phyloP scores from a whole-genome alignment of 176 grass and related monocot genomes.

The Stipa capillata region DNA sequence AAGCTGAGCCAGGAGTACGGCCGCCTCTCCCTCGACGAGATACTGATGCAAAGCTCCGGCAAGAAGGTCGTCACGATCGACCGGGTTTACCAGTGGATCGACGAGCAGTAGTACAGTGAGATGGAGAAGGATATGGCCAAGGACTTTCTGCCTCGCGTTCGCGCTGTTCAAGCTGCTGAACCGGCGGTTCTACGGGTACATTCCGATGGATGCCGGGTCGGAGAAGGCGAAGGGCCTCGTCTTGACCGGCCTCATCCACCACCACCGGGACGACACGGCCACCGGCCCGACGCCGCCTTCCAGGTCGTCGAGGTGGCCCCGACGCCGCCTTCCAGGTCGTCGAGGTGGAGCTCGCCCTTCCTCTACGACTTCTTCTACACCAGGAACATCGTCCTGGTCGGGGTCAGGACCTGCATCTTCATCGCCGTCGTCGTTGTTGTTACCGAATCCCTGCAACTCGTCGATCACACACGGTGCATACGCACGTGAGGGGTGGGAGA shows the following conservation, averaged over 20 bases:
- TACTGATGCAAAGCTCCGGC: not conserved
- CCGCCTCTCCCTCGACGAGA: not conserved
- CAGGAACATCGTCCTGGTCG: slow-evolving; percentile 30
- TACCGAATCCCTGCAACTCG: no score
- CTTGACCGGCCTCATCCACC: slow-evolving; percentile 25
- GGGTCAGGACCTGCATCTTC: slow-evolving; percentile 25
- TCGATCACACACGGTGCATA: no score
- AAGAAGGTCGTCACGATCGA: slow-evolving; percentile 39
- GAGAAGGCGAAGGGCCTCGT: slow-evolving; percentile 21
- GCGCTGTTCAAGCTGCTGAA: slow-evolving; percentile 47
- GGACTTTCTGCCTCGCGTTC: slow-evolving; percentile 52
- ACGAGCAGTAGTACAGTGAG: slow-evolving; percentile 3
- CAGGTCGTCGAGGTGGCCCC: no score
- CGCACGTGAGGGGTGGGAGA: no score
- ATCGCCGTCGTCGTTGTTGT: slow-evolving; percentile 20
- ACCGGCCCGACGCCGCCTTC: no score
- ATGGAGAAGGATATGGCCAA: slow-evolving; percentile 40
- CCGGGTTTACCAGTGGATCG: slow-evolving; percentile 30
- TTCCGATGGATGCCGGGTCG: slow-evolving; percentile 29
- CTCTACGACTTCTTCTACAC: slow-evolving; percentile 62
- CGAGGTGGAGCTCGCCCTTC: slow-evolving; percentile 38
- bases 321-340: slow-evolving; percentile 31
- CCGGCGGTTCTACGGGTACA: slow-evolving; percentile 35
- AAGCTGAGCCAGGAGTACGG: not conserved
- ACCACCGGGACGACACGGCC: not conserved